These are phyloP conservation scores for Allodekkera sacchari DNA, from an alignment of 805 yeast genomes.

Conservation along the genomic window DNA sequence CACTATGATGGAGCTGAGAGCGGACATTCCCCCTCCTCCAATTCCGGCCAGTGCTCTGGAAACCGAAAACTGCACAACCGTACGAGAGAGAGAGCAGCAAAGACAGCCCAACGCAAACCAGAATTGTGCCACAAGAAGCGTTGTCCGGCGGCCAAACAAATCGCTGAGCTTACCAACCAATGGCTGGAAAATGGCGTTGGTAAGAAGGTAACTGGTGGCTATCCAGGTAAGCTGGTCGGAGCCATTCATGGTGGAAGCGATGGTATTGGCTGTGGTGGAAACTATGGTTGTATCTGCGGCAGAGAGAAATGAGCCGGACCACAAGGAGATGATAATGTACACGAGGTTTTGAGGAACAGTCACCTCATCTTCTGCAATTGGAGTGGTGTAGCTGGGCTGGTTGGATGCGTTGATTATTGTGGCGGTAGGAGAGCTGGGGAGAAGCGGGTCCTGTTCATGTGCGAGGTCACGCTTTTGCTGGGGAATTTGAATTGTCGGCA, in stretches of 20 bases:
- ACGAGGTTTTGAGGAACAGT: constrained; percentile 14
- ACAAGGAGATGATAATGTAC: constrained; percentile 25
- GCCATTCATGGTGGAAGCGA: constrained; percentile 51
- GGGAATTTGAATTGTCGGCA: too few relatives aligned
- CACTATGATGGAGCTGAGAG: constrained; percentile 42
- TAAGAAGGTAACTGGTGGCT: constrained; percentile 60
- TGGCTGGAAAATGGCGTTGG: constrained; percentile 70
- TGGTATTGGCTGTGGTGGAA: constrained; percentile 47
- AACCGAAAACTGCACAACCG: constrained; percentile 36
- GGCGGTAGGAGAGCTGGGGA: too few relatives aligned
- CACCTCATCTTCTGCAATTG: constrained; percentile 11
- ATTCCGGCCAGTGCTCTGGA: constrained; percentile 51
- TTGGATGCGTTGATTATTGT: too few relatives aligned
- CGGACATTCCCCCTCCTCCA: constrained; percentile 50
- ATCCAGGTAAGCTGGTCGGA: constrained; percentile 55
- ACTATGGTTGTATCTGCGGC: constrained; percentile 56
- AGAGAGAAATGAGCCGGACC: constrained; percentile 41
- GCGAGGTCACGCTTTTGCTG: constrained; percentile 3
- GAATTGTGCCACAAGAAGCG: constrained; percentile 34
- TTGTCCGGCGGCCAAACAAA: constrained; percentile 45
- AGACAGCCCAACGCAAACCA: constrained; percentile 39
- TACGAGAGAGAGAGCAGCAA: constrained; percentile 31
- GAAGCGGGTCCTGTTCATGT: too few relatives aligned
- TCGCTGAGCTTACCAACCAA: constrained; percentile 65
- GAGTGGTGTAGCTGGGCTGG: constrained; percentile 5